Percentiles rank a stretch among this genome's conserved stretches.
phyloP scores from a whole-genome alignment of 176 grass and related monocot species.

The Musa acuminata region DNA sequence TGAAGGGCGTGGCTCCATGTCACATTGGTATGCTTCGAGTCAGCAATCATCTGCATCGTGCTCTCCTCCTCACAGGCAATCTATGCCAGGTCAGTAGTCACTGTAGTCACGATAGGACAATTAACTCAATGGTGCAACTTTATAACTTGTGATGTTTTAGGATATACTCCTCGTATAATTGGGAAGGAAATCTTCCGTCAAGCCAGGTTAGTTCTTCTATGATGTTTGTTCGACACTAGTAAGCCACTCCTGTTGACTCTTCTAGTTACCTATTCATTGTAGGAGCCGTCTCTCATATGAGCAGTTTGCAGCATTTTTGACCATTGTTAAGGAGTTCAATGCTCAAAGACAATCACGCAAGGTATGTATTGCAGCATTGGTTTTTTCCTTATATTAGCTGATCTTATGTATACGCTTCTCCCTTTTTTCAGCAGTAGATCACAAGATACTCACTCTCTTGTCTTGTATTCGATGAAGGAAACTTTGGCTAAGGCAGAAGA shows the following conservation, averaged over 20 bases:
- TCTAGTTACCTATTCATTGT: not conserved
- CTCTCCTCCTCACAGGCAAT: conserved; percentile 55
- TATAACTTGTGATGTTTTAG: conserved; percentile 32
- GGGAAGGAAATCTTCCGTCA: conserved; percentile 98
- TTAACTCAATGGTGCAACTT: not conserved
- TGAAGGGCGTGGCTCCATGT: conserved; percentile 30
- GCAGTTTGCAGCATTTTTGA: conserved; percentile 86
- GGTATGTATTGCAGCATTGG: conserved; percentile 26
- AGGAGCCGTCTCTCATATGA: conserved; percentile 88
- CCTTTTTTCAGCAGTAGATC: not conserved
- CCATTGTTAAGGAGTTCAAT: conserved; percentile 90
- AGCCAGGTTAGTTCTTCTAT: conserved; percentile 51
- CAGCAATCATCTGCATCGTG: conserved; percentile 64
- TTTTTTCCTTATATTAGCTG: conserved; percentile 3
- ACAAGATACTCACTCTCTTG: conserved; percentile 2
- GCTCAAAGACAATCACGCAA: conserved; percentile 67
- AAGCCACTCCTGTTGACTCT: not conserved
- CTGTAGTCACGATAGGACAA: not conserved
- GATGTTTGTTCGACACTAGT: not conserved
- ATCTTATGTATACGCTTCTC: not conserved
- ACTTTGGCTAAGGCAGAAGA: conserved; percentile 77
- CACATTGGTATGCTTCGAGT: conserved; percentile 51
- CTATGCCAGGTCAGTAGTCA: conserved; percentile 46
- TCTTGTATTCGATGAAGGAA: conserved; percentile 37
- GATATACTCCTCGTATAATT: conserved; percentile 49